Evolutionary conservation across 306 rosid species (phyloP), one percentile per base, ranked within the genome.

Genomic region (Medicago lupulina): DNA sequence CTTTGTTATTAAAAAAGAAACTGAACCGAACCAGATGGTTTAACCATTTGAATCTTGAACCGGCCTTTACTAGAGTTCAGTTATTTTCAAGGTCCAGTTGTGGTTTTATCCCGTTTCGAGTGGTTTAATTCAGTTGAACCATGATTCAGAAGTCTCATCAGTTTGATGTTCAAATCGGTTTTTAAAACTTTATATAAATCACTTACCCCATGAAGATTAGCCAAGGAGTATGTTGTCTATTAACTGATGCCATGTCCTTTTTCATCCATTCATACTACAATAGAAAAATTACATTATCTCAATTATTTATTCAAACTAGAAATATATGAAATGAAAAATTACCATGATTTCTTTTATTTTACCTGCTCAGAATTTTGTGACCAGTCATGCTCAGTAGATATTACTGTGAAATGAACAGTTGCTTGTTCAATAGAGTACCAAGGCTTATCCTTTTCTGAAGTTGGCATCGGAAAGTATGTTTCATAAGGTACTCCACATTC

Each of bases 401-500:
- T 90, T 11, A 91, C 72, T 23, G 91, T 94, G 80, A 94, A 81
- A 83, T 94, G 95, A 70, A 88, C 88, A 81, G 90, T 87, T 72
- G 49, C 97, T 77, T 91, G 89, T 73, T 94, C 96, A 72, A 90
- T 88, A 18, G 97, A 91, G 81, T 90, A 91, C 97, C 97, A 94
- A 77, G 98, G 98, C 67, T 90, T 84, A 79, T 94, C 98, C 83
- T 87, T 88, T 59, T 67, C 91, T 34, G 57, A 5, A 39, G 79
- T 87, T 76, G 98, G 98, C 98, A 94, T 94, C 19, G 82, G 90
- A 82, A 90, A 91, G 67, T 91, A 91, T 53, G 95, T 84, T 78
- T 94, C 97, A 18, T 94, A 94, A 14, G 98, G 87, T 41, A 94
- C 93, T 62, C 98, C 96, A 85, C 90, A 86, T 86, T 94, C 97